A percentile compares a stretch with the other conserved stretches of the same genome.
Evolutionary conservation across 1,284 basidiomycete genomes (phyloP).

Genomic region (Ganoderma sinense): DNA sequence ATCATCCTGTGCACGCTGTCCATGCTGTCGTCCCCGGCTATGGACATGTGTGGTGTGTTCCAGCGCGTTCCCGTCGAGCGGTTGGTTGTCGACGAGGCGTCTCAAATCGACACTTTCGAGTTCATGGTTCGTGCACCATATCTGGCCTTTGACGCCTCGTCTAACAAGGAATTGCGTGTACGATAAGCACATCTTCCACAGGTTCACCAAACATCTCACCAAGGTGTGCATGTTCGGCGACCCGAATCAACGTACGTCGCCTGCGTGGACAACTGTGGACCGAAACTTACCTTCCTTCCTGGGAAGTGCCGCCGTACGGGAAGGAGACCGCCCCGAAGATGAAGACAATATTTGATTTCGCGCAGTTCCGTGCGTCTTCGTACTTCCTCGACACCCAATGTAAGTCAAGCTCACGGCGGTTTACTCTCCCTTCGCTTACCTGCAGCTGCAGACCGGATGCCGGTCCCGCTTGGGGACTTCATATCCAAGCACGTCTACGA

Average conservation of each 20-base stretch:
- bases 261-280: neutral
- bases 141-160: slow-evolving; percentile 14
- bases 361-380: slow-evolving; percentile 43
- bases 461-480: slow-evolving; percentile 52
- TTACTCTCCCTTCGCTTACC: neutral
- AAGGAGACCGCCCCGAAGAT: slow-evolving; percentile 47
- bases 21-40: too few relatives aligned
- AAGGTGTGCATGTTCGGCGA: slow-evolving; percentile 56
- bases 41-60: too few relatives aligned
- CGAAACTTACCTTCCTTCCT: neutral
- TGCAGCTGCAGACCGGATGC: slow-evolving; percentile 55
- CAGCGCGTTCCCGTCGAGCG: slow-evolving; percentile 48
- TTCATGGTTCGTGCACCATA: slow-evolving; percentile 19
- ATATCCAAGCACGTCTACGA: slow-evolving; percentile 54
- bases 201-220: slow-evolving; percentile 37
- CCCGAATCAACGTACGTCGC: slow-evolving; percentile 52
- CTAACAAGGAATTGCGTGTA: slow-evolving; percentile 35
- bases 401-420: slow-evolving; percentile 33
- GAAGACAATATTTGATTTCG: slow-evolving; percentile 54
- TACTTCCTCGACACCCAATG: slow-evolving; percentile 55
- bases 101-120: slow-evolving; percentile 49
- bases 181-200: slow-evolving; percentile 45
- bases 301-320: slow-evolving; percentile 55
- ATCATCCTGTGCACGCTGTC: slow-evolving; percentile 73
- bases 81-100: slow-evolving; percentile 56